Evolutionary conservation across 371 early-diverging fungal species (phyloP).

Genomic region (Saksenaea oblongispora): DNA sequence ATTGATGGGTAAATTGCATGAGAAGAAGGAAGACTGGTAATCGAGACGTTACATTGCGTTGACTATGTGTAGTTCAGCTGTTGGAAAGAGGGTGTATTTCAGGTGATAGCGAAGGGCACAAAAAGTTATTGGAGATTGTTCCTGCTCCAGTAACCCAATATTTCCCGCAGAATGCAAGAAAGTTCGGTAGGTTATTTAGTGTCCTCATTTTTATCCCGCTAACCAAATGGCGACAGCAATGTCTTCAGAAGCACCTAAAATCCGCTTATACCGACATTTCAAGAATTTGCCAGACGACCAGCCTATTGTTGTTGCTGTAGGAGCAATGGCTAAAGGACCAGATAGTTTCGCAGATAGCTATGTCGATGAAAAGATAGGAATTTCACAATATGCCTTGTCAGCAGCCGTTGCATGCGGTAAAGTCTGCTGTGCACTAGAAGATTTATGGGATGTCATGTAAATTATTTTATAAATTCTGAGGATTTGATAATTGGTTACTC

Average conservation of each 20-base stretch:
- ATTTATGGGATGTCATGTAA: conserved; percentile 80
- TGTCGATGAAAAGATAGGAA: conserved; percentile 88
- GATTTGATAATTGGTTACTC: not conserved
- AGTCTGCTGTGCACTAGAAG: conserved; percentile 84
- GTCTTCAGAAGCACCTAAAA: conserved; percentile 88
- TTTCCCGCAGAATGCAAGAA: conserved; percentile 80
- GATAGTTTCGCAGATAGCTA: conserved; percentile 92
- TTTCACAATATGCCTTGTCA: conserved; percentile 91
- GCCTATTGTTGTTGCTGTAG: conserved; percentile 88
- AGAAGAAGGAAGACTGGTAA: conserved; percentile 13
- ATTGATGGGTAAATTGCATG: conserved; percentile 74
- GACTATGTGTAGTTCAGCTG: conserved; percentile 79
- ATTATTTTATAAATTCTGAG: not conserved
- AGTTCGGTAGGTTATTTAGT: conserved; percentile 63
- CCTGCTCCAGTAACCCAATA: conserved; percentile 92
- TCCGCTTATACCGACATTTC: conserved; percentile 76
- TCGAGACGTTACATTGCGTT: conserved; percentile 19
- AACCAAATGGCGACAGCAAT: conserved; percentile 57
- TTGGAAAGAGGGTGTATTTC: conserved; percentile 93
- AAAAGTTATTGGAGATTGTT: conserved; percentile 92
- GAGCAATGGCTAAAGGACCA: conserved; percentile 95
- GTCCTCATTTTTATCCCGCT: not conserved
- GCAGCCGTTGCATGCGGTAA: conserved; percentile 95
- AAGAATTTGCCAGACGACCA: conserved; percentile 67
- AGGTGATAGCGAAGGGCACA: conserved; percentile 62